Base-by-base conservation (phyloP, 345 rosid genomes). In the Camelina laxa region DNA sequence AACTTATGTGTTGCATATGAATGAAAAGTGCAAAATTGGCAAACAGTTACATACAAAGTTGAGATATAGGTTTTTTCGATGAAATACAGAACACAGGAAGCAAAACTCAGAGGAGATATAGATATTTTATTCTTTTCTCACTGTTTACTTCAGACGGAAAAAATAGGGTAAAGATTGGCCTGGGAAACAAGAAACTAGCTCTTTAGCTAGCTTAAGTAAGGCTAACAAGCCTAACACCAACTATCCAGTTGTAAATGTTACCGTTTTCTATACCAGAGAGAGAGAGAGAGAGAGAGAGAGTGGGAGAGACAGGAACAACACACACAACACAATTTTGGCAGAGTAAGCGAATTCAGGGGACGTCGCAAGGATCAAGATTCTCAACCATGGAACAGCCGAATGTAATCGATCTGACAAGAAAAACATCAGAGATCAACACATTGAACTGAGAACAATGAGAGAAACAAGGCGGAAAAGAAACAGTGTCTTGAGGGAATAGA, bases 291-390 rank as follows among this genome's bases (percentile, higher is more conserved):
- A 9, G 47, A 36, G n/a, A 30, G 45, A 13, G 35, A 4, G 1
- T 14, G 31, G 63, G 24, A 54, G n/a, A 35, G n/a, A 19, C 2
- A 54, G 9, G 7, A 44, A 57, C 44, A 74, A 65, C 70, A 64
- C 55, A 65, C 55, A 74, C 31, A 73, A 47, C 66, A 74, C 72
- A 47, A 35, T 31, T 56, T 64, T 53, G 78, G 17, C 72, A 22
- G 6, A 66, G 51, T 22, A 47, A 30, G 39, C 49, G 9, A 13
- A n/a, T 57, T 36, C 36, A 33, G 64, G 63, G 64, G 47, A 44
- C 35, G 38, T 22, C 3, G 31, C n/a, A 13, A 65, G 65, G 22
- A 48, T 58, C 68, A 49, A 50, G 47, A 50, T 41, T 50, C 68
- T 41, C 68, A 30, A 9, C 50, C 73, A 67, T 39, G 24, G 35